Percentiles rank a stretch among this genome's conserved stretches.
Evolutionary conservation across 2,329 filamentous ascomycete genomes (phyloP).

Genomic region (Cyclaneusma minus): DNA sequence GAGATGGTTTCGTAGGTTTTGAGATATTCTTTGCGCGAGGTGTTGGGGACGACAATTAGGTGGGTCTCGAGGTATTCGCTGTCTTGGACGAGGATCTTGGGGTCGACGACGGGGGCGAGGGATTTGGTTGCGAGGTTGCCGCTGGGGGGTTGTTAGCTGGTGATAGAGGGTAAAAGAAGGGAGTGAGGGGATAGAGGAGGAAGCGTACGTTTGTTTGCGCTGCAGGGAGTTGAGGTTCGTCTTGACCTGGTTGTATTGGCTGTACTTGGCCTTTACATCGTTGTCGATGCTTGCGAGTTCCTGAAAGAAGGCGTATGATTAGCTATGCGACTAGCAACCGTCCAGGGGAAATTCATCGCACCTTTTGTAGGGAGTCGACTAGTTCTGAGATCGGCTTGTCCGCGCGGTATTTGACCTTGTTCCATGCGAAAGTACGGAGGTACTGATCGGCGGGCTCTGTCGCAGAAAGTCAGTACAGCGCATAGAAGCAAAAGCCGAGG

Average conservation of each 20-base stretch:
- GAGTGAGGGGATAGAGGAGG: slow-evolving; percentile 2
- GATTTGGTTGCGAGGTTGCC: slow-evolving; percentile 93
- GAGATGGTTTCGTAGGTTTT: slow-evolving; percentile 77
- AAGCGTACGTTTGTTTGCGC: slow-evolving; percentile 66
- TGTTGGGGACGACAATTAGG: slow-evolving; percentile 73
- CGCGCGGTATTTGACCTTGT: slow-evolving; percentile 91
- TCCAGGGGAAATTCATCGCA: slow-evolving; percentile 17
- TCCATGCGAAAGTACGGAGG: slow-evolving; percentile 80
- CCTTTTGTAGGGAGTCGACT: slow-evolving; percentile 79
- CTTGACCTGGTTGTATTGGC: slow-evolving; percentile 86
- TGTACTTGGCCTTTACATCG: slow-evolving; percentile 88
- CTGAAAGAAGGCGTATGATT: slow-evolving; percentile 28
- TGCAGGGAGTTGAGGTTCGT: slow-evolving; percentile 68
- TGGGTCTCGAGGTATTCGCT: slow-evolving; percentile 97
- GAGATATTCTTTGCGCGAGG: slow-evolving; percentile 73
- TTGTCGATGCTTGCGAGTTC: slow-evolving; percentile 87
- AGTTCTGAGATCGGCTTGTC: slow-evolving; percentile 83
- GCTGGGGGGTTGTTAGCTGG: slow-evolving; percentile 24
- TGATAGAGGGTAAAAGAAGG: slow-evolving; percentile 5
- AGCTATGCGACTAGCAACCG: neutral
- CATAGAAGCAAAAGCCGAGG: slow-evolving; percentile 25
- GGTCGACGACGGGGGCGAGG: slow-evolving; percentile 75
- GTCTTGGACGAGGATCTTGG: slow-evolving; percentile 64
- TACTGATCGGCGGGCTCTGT: slow-evolving; percentile 93
- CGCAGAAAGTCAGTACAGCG: slow-evolving; percentile 2